phyloP scores from a whole-genome alignment of 805 yeast species.

The Candida caryicola region DNA sequence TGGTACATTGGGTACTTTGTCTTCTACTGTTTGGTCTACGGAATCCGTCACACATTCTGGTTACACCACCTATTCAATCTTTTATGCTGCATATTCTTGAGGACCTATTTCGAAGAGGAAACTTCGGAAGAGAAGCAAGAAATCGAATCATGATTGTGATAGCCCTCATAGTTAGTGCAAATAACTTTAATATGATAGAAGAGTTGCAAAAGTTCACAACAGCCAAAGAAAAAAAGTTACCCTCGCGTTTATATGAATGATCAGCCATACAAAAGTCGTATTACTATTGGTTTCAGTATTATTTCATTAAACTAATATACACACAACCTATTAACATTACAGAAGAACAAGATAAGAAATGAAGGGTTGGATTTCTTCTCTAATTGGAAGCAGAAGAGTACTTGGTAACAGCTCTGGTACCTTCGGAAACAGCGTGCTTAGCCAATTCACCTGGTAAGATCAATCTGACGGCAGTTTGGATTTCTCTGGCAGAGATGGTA shows the following conservation, averaged over 20 bases:
- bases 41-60: constrained; percentile 81
- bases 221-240: too few species aligned
- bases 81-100: constrained; percentile 50
- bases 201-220: too few species aligned
- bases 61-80: constrained; percentile 73
- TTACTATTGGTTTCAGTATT: constrained; percentile 1
- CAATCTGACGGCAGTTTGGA: constrained; percentile 38
- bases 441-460: constrained; percentile 41
- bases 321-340: constrained; percentile 15
- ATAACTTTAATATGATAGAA: too few species aligned
- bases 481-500: constrained; percentile 38
- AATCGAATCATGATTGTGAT: too few species aligned
- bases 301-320: constrained; percentile 15
- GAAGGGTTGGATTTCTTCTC: constrained; percentile 8
- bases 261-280: too few species aligned
- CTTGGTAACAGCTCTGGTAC: constrained; percentile 41
- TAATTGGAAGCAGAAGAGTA: constrained; percentile 38
- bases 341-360: constrained; percentile 9
- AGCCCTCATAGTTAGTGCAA: too few species aligned
- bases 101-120: constrained; percentile 5
- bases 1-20: constrained; percentile 46
- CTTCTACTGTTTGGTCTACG: constrained; percentile 65
- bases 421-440: constrained; percentile 40
- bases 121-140: too few species aligned
- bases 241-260: too few species aligned